phyloP scores from a whole-genome alignment of 345 rosid species.

The Brassica rapa region DNA sequence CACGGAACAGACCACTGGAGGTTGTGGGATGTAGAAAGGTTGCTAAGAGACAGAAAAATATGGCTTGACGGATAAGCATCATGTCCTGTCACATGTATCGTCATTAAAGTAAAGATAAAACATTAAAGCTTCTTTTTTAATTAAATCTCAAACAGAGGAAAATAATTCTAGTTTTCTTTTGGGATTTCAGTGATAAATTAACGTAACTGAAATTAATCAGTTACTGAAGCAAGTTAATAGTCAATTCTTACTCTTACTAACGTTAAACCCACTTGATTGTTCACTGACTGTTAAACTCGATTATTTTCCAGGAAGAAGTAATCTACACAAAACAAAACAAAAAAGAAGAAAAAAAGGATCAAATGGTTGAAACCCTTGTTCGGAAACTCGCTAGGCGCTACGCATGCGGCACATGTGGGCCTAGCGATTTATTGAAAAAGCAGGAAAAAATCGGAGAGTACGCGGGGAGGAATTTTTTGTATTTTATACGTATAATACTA shows the following conservation, averaged over 20 bases:
- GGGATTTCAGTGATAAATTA: background rate
- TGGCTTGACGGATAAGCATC: conserved; percentile 33
- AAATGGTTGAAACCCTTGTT: too few species aligned
- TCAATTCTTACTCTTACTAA: background rate
- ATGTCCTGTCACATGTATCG: background rate
- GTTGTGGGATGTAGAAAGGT: conserved; percentile 52
- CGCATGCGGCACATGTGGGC: too few species aligned
- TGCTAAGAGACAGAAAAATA: conserved; percentile 50
- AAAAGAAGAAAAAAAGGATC: background rate
- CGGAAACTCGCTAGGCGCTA: too few species aligned
- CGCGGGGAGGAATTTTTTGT: too few species aligned
- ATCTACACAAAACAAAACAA: background rate
- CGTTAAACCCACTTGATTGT: background rate
- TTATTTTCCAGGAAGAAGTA: background rate
- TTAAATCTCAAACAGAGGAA: too few species aligned
- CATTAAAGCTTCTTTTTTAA: too few species aligned
- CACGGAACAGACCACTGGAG: conserved; percentile 53
- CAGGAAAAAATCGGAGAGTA: too few species aligned
- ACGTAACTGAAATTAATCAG: background rate
- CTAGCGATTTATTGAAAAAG: too few species aligned
- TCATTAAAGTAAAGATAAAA: background rate
- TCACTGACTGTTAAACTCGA: background rate
- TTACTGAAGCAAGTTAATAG: background rate
- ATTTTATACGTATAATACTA: too few species aligned
- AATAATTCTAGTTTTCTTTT: too few species aligned